phyloP scores from a whole-genome alignment of 495 filamentous ascomycete genomes.

The Talaromyces nanjingensis region DNA sequence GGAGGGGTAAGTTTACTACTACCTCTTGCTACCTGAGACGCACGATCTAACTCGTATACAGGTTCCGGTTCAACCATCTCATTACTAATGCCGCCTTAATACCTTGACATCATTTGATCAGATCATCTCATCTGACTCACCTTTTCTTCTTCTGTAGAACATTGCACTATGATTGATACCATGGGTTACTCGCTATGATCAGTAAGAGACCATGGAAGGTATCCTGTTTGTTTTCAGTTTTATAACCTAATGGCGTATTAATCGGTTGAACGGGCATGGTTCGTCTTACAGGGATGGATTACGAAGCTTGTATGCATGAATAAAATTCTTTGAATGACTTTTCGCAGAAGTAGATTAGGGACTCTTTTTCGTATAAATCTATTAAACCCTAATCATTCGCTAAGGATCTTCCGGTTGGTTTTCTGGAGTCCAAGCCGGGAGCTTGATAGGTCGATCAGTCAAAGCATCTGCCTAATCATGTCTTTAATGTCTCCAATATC shows the following conservation, averaged over 20 bases:
- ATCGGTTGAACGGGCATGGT: conserved; percentile 6
- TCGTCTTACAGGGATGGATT: conserved; percentile 4
- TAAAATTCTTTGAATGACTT: background rate
- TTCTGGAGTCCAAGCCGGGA: too few species aligned
- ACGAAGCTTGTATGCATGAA: conserved; percentile 8
- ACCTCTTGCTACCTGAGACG: conserved; percentile 6
- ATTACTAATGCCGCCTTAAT: conserved; percentile 5
- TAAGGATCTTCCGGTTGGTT: too few species aligned
- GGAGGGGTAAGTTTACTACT: conserved; percentile 14
- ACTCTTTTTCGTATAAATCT: too few species aligned
- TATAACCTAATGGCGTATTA: conserved; percentile 7
- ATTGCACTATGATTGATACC: conserved; percentile 4
- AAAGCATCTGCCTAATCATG: too few species aligned
- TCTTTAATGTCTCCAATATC: too few species aligned
- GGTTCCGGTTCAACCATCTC: conserved; percentile 10
- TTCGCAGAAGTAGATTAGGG: background rate
- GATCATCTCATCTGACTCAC: conserved; percentile 6
- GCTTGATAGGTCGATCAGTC: too few species aligned
- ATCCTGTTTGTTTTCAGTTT: conserved; percentile 5
- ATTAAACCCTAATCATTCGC: too few species aligned
- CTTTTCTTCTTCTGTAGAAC: conserved; percentile 13
- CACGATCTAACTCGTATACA: conserved; percentile 11
- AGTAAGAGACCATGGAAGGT: background rate
- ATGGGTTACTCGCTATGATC: background rate
- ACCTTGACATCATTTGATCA: background rate